Evolutionary conservation across 2,329 filamentous ascomycete species (phyloP), one percentile per base, ranked within the genome.

Genomic region (Trichoderma sp.): DNA sequence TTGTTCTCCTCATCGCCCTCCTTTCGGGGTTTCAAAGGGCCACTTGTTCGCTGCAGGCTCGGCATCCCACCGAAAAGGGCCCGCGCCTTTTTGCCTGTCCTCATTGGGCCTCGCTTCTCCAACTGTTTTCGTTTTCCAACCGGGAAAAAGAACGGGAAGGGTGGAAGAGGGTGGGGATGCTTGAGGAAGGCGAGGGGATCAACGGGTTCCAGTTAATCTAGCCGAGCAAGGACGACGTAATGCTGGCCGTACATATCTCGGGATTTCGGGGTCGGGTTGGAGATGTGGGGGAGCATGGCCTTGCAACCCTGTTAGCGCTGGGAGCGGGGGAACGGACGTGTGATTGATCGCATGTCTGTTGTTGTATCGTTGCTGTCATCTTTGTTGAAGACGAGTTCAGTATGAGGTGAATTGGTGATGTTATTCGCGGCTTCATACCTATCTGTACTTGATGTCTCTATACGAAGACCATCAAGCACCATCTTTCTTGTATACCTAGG

Each of bases 221-320:
- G 58, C 58, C 58, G 48, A 39, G 30, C 12, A 14, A 39, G 34
- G 12, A 61, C 44, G 58, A 44, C 47, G 58, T 51, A 50, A 50
- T 51, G 26, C 30, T 57, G 57, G 30, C 39, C 48, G 58, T 44
- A 61, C 58, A 52, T 61, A 61, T 61, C 58, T 61, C 58, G 58
- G 58, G 58, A 52, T 61, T 39, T 61, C 58, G 58, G 58, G 58
- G 58, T 30, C 44, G 19, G 6, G 57, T 61, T 61, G 58, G 58
- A 61, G 58, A 61, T 61, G 57, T 60, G 57, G 57, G 45, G 58
- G 28, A 12, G 58, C 9, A 17, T 30, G 43, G 24, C 21, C 17
- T 30, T 10, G 19, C 21, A 24, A 24, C 21, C 21, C 3, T 24
- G 44, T 47, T 58, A 58, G 55, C 55, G 55, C 47, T 30, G 24